Evolutionary conservation across 495 filamentous ascomycete species (phyloP).

Genomic region (Lepraria neglecta): DNA sequence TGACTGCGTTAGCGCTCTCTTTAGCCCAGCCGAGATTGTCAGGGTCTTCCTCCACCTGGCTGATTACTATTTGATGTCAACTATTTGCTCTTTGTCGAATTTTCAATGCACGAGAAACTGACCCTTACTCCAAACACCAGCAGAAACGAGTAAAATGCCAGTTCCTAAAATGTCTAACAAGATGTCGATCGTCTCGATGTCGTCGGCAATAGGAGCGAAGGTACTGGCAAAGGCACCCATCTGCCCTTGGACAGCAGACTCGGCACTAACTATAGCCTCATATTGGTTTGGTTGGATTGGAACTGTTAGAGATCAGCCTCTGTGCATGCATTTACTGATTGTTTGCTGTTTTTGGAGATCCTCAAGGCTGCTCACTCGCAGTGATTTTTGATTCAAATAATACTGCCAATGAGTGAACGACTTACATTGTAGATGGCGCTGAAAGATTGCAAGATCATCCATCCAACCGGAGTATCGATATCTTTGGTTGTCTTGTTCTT

Average conservation of each 20-base stretch:
- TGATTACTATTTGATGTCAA: background rate
- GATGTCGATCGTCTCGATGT: background rate
- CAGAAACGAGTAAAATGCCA: background rate
- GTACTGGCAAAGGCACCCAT: background rate
- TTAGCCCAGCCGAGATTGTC: background rate
- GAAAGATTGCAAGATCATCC: conserved; percentile 5
- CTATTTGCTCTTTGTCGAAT: background rate
- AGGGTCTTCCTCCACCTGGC: background rate
- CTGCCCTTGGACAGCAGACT: background rate
- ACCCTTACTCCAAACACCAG: background rate
- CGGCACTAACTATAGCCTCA: background rate
- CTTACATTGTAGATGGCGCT: background rate
- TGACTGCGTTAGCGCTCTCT: background rate
- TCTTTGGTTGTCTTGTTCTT: background rate
- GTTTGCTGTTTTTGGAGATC: no score
- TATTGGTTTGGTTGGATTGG: conserved; percentile 6
- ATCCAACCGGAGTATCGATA: background rate
- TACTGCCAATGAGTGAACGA: background rate
- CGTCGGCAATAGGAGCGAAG: background rate
- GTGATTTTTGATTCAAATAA: background rate
- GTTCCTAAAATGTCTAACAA: background rate
- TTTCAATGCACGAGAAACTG: background rate
- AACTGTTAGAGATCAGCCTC: background rate
- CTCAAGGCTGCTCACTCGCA: no score
- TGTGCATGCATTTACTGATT: no score